phyloP scores from a whole-genome alignment of 257 asterid species.

The Solanum bulbocastanum region DNA sequence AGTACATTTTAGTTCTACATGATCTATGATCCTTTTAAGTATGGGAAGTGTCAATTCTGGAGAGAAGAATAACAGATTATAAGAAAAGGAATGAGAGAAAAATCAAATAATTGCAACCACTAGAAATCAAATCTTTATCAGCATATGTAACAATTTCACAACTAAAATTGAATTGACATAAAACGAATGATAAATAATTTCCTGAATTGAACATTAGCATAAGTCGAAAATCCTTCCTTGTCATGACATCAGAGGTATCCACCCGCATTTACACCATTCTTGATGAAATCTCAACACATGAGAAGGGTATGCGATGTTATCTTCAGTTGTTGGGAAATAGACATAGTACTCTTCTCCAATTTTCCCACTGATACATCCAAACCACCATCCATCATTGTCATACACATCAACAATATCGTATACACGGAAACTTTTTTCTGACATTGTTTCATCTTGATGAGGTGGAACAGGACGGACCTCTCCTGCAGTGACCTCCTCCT shows the following conservation, averaged over 20 bases:
- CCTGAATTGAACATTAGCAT: not conserved
- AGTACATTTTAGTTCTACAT: not conserved
- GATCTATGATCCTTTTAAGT: not conserved
- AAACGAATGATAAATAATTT: not conserved
- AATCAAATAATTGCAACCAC: not conserved
- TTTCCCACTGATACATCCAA: not conserved
- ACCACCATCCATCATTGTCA: conserved; percentile 16
- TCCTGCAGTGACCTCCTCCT: not conserved
- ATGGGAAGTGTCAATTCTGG: not conserved
- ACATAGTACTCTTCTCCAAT: not conserved
- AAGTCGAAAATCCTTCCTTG: not conserved
- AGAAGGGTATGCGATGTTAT: not conserved
- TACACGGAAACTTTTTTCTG: not conserved
- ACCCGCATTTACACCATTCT: not conserved
- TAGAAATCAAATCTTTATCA: not conserved
- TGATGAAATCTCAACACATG: not conserved
- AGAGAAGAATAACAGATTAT: not conserved
- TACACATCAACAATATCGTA: conserved; percentile 1
- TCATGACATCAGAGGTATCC: not conserved
- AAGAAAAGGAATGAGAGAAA: not conserved
- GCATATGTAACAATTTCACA: not conserved
- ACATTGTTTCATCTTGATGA: not conserved
- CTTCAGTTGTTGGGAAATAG: not conserved
- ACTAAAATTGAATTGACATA: not conserved
- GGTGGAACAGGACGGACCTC: conserved; percentile 6